Evolutionary conservation across 2,329 filamentous ascomycete species (phyloP).

Genomic region (Aspergillus ochraceoroseus): DNA sequence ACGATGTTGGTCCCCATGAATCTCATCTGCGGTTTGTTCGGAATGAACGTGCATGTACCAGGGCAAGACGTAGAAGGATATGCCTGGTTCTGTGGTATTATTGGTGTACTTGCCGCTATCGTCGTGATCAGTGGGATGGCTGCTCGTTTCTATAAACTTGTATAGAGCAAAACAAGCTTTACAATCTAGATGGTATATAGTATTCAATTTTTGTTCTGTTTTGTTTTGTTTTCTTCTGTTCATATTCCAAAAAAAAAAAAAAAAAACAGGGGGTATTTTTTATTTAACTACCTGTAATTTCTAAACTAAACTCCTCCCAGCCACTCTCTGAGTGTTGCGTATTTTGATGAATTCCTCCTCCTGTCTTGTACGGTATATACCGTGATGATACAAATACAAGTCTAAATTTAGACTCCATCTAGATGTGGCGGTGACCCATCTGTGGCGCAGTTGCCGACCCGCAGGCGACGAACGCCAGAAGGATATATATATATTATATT

Average conservation of each 20-base stretch:
- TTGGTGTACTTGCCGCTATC: conserved; percentile 44
- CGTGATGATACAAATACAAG: neutral
- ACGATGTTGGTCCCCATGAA: conserved; percentile 97
- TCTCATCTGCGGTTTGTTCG: conserved; percentile 64
- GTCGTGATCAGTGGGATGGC: conserved; percentile 37
- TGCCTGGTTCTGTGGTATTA: conserved; percentile 49
- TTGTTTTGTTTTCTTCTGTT: conserved; percentile 2
- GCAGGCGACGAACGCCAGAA: too few species aligned
- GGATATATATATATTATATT: neutral
- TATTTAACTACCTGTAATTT: too few species aligned
- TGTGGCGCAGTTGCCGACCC: conserved; percentile 2
- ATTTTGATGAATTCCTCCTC: too few species aligned
- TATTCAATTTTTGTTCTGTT: neutral
- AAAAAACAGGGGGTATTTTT: too few species aligned
- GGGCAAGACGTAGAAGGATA: conserved; percentile 35
- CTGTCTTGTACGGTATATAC: neutral
- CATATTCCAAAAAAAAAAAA: too few species aligned
- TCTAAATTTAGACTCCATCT: neutral
- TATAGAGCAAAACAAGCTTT: conserved; percentile 29
- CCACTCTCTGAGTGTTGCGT: too few species aligned
- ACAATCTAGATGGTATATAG: too few species aligned
- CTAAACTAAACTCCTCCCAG: too few species aligned
- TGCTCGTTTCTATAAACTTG: conserved; percentile 42
- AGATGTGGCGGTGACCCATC: conserved; percentile 10
- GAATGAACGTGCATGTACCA: conserved; percentile 50